Base-by-base conservation (phyloP, 306 rosid genomes). In the Castanea sativa region DNA sequence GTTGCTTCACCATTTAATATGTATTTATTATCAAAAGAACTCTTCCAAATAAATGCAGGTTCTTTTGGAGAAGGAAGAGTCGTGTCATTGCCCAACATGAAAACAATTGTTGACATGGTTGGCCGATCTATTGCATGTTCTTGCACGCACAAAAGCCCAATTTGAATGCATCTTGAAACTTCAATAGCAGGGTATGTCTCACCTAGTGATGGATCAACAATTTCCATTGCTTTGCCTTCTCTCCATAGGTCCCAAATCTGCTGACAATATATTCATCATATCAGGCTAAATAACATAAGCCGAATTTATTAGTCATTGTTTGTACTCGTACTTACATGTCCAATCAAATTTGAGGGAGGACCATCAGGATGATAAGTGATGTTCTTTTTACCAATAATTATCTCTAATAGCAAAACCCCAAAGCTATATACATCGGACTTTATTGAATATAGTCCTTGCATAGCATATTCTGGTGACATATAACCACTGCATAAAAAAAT, bases 161-260 rank as follows among this genome's bases (percentile, higher is more conserved):
- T 90, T 51, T 88, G 90, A 10, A 89, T 60, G 87, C 97, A 93
- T 84, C 90, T 89, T 15, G 73, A 53, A 8, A 86, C 79, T 81
- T 87, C 89, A 19, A 23, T 19, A n/a, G 20, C 12, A 45, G 19
- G 73, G 43, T 52, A 61, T 19, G 89, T 71, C 55, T 84, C 87
- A 45, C 70, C 83, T 3, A 84, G 2, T 18, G 81, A 27, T 57
- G 82, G n/a, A 76, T 89, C 93, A 16, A 91, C 82, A 11, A 82
- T 29, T 57, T 91, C 85, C 84, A 82, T 35, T 20, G 82, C 83
- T 6, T 14, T 83, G 1, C 81, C 88, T 74, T 83, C 84, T 60
- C 55, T 89, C 94, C 94, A 87, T 6, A 85, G 79, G 10, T 75
- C 80, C 97, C 94, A 90, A 27, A 87, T 89, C 92, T 92, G 4